A percentile compares a stretch with the other conserved stretches of the same genome.
phyloP scores from a whole-genome alignment of 352 stramenopile genomes.

The Pythium biforme region DNA sequence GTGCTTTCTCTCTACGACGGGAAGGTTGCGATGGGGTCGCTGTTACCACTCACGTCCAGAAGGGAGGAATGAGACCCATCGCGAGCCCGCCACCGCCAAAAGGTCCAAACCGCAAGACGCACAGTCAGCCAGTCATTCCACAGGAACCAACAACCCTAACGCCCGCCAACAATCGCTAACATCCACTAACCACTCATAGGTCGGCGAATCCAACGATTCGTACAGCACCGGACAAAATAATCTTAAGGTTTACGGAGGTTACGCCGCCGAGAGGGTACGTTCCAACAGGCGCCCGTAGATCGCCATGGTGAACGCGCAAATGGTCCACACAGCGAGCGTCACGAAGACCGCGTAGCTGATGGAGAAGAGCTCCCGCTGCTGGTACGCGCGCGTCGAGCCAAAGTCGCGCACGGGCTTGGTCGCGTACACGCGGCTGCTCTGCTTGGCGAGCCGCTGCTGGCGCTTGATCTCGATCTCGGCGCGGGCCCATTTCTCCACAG shows the following conservation, averaged over 20 bases:
- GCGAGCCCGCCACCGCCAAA: background rate
- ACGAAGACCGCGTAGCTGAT: constrained; percentile 43
- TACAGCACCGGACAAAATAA: constrained; percentile 12
- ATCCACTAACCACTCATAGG: constrained; percentile 1
- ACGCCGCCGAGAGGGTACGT: constrained; percentile 1
- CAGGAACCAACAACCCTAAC: constrained; percentile 21
- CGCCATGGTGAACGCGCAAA: constrained; percentile 24
- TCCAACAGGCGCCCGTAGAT: constrained; percentile 8
- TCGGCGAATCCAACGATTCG: background rate
- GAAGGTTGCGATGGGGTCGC: constrained; percentile 39
- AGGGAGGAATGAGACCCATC: constrained; percentile 59
- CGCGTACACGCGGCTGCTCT: constrained; percentile 31
- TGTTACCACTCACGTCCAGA: constrained; percentile 70
- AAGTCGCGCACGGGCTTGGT: constrained; percentile 37
- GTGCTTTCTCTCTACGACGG: constrained; percentile 24
- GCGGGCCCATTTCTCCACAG: constrained; percentile 45
- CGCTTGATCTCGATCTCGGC: constrained; percentile 46
- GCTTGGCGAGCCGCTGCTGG: constrained; percentile 36
- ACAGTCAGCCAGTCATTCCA: constrained; percentile 30
- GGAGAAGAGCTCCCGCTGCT: constrained; percentile 46
- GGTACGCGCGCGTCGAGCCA: constrained; percentile 37
- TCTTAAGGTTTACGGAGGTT: background rate
- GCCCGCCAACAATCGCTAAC: constrained; percentile 10
- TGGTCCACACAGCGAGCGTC: constrained; percentile 51
- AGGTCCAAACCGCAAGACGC: background rate